Conservation (phyloP, 2,329 filamentous ascomycete genomes). For the Pseudogymnoascus sp. region DNA sequence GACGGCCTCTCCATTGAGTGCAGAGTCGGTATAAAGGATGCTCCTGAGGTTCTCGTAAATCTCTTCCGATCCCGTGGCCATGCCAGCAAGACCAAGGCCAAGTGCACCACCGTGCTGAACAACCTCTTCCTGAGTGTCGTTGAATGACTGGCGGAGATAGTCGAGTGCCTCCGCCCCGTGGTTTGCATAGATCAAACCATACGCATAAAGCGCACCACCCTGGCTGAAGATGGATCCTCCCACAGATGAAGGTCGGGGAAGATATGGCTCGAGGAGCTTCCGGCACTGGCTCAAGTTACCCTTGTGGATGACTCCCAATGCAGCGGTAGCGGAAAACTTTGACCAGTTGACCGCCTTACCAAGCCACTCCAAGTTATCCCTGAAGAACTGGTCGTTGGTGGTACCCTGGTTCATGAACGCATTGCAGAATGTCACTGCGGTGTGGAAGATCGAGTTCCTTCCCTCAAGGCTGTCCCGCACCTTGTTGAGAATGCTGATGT, state of each 20-base stretch:
- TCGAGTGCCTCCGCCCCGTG: conserved; percentile 85
- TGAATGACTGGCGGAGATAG: conserved; percentile 69
- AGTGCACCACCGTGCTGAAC: conserved; percentile 95
- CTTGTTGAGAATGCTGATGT: conserved; percentile 89
- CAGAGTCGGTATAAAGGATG: conserved; percentile 87
- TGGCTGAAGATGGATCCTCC: conserved; percentile 86
- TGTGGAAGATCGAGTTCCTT: conserved; percentile 97
- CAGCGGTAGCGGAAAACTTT: conserved; percentile 95
- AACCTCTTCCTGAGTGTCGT: conserved; percentile 74
- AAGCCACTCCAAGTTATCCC: conserved; percentile 94
- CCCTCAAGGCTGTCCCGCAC: conserved; percentile 92
- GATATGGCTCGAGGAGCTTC: conserved; percentile 88
- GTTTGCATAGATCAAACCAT: conserved; percentile 94
- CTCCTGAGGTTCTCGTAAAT: conserved; percentile 87
- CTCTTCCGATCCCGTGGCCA: conserved; percentile 86
- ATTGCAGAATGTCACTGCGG: conserved; percentile 92
- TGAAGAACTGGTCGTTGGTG: conserved; percentile 96
- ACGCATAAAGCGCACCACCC: conserved; percentile 89
- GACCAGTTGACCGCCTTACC: conserved; percentile 99
- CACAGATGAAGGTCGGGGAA: conserved; percentile 68
- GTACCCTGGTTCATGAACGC: conserved; percentile 99
- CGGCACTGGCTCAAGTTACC: conserved; percentile 90
- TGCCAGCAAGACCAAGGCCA: conserved; percentile 90
- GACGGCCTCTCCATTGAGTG: conserved; percentile 92
- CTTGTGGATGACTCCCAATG: conserved; percentile 90